phyloP scores from a whole-genome alignment of 2,329 filamentous ascomycete genomes.

The Cladosporium sp. region DNA sequence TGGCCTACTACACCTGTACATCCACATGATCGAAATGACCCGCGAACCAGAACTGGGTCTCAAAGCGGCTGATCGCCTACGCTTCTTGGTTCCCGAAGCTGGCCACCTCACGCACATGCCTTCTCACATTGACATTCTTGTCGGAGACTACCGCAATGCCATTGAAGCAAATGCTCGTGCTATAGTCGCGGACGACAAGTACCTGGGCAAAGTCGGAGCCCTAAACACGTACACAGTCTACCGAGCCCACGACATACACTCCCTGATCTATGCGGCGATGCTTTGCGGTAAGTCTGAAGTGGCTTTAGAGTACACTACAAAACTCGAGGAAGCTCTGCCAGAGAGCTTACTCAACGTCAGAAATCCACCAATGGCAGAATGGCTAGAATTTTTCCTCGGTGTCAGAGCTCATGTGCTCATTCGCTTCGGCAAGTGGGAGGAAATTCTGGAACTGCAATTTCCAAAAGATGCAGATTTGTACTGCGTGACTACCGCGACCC shows the following conservation, averaged over 20 bases:
- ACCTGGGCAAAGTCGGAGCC: conserved; percentile 58
- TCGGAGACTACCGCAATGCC: conserved; percentile 68
- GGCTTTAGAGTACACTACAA: conserved; percentile 60
- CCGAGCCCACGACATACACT: conserved; percentile 72
- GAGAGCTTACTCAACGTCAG: conserved; percentile 63
- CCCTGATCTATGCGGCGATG: conserved; percentile 75
- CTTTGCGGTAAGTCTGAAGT: conserved; percentile 66
- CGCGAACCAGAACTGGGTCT: conserved; percentile 63
- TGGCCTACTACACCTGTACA: conserved; percentile 72
- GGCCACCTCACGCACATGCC: conserved; percentile 78
- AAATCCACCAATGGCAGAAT: conserved; percentile 75
- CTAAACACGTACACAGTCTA: conserved; percentile 77
- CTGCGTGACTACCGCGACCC: conserved; percentile 68
- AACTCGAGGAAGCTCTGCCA: conserved; percentile 63
- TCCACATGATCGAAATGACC: conserved; percentile 79
- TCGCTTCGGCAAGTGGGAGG: conserved; percentile 71
- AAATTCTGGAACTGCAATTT: conserved; percentile 58
- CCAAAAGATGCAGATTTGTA: conserved; percentile 63
- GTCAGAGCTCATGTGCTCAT: conserved; percentile 70
- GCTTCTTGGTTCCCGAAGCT: conserved; percentile 65
- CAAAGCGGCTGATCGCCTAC: conserved; percentile 61
- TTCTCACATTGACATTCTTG: conserved; percentile 71
- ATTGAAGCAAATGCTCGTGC: conserved; percentile 68
- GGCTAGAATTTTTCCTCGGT: conserved; percentile 70
- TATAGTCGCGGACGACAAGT: conserved; percentile 67